Base-by-base conservation (phyloP, 352 stramenopile genomes). In the Globisporangium mamillatum region DNA sequence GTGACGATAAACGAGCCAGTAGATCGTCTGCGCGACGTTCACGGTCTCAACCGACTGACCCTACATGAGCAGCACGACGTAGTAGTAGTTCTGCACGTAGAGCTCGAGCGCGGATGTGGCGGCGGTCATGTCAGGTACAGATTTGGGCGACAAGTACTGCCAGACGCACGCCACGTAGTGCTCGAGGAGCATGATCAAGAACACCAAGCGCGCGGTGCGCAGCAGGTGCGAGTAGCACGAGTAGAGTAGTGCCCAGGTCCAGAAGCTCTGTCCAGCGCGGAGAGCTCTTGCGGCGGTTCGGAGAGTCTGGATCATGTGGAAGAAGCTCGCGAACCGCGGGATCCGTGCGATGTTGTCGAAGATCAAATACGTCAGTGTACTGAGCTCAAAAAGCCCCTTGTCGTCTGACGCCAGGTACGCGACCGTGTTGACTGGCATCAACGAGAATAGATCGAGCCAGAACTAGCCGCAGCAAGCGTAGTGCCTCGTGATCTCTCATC, bases 161-260 rank as follows among this genome's bases (percentile, higher is more conserved):
- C 66, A 71, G 24, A 55, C 22, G 48, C 66, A 71, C 38, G 66
- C 34, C 46, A 71, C 57, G 27, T 71, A 71, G 48, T 71, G 66
- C 20, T 54, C 60, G 0, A 27, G 52, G 4, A 66, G 34, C 5
- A 71, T 29, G 48, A 71, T 34, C 18, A 27, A 16, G n/a, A 65
- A n/a, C 6, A 71, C 9, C 34, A 66, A 16, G 6, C 27, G 16
- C n/a, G 20, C 34, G 60, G 66, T 63, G 20, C 50, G 66, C 4
- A 71, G 38, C 25, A 70, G 25, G 50, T 70, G 66, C 18, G 66
- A 70, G 50, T 70, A 70, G 22, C 66, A 48, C n/a, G 66, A 71
- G 25, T 71, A 66, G 48, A 58, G 27, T 3, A 66, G 54, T 14
- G 4, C 34, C 58, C 66, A 71, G 12, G 29, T 54, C 22, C 34